Conservation (phyloP, 768 basidiomycete genomes). For the Boletus bicolor region DNA sequence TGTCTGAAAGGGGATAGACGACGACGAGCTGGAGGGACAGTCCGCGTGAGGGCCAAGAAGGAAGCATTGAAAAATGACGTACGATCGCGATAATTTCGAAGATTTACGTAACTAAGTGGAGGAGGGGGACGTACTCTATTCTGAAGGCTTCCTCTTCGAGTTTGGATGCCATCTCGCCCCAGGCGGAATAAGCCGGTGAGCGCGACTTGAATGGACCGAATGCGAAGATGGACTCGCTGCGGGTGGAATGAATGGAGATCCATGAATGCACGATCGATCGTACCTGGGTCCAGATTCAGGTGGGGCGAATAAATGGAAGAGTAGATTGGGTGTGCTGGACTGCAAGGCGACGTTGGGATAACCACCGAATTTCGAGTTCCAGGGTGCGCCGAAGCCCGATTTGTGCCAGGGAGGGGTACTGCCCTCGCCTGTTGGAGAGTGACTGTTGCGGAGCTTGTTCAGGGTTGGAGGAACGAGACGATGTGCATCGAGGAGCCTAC, state of each 20-base stretch:
- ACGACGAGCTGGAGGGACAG: slow-evolving; percentile 15
- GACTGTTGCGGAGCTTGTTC: slow-evolving; percentile 28
- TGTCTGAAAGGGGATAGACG: slow-evolving; percentile 2
- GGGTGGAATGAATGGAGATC: slow-evolving; percentile 19
- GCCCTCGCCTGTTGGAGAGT: slow-evolving; percentile 28
- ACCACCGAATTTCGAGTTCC: slow-evolving; percentile 31
- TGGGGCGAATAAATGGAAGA: slow-evolving; percentile 72
- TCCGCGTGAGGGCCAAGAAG: slow-evolving; percentile 21
- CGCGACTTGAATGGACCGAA: slow-evolving; percentile 32
- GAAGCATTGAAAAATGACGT: slow-evolving; percentile 22
- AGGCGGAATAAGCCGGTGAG: slow-evolving; percentile 56
- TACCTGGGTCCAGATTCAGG: slow-evolving; percentile 54
- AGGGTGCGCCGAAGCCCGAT: slow-evolving; percentile 24
- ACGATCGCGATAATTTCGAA: slow-evolving; percentile 17
- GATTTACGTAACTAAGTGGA: slow-evolving; percentile 32
- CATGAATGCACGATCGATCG: slow-evolving; percentile 13
- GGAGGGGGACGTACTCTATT: slow-evolving; percentile 69
- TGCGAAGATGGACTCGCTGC: slow-evolving; percentile 38
- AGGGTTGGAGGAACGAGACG: slow-evolving; percentile 22
- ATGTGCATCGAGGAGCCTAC: slow-evolving; percentile 37
- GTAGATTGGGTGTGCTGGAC: slow-evolving; percentile 62
- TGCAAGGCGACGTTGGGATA: slow-evolving; percentile 51
- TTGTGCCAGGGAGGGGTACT: slow-evolving; percentile 29
- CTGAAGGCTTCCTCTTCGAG: slow-evolving; percentile 72
- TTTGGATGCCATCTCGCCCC: slow-evolving; percentile 73